phyloP scores from a whole-genome alignment of 768 basidiomycete genomes.

The Trametes elegans region DNA sequence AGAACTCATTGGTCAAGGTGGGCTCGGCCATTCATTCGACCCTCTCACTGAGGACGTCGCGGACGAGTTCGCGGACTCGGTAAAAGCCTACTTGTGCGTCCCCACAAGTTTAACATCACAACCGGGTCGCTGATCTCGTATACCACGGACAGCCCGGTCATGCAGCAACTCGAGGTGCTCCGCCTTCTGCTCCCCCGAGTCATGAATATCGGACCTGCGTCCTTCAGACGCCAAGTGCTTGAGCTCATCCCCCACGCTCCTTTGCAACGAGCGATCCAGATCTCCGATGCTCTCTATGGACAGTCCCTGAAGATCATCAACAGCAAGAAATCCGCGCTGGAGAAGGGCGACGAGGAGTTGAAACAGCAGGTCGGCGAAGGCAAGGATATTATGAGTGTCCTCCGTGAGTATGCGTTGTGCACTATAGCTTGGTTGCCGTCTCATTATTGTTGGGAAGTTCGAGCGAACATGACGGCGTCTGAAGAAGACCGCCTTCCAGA shows the following conservation, averaged over 20 bases:
- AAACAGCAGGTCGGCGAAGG: conserved; percentile 23
- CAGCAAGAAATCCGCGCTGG: conserved; percentile 16
- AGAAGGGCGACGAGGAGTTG: conserved; percentile 16
- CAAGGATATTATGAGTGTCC: conserved; percentile 29
- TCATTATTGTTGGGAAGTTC: conserved; percentile 6
- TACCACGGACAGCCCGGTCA: background rate
- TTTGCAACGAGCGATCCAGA: background rate
- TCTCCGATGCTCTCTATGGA: conserved; percentile 1
- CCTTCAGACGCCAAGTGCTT: too few species aligned
- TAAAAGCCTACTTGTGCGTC: conserved; percentile 21
- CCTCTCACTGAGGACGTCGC: conserved; percentile 5
- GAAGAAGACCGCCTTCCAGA: conserved; percentile 24
- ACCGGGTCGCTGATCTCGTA: background rate
- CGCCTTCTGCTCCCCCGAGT: background rate
- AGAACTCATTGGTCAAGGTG: conserved; percentile 20
- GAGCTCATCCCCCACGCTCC: too few species aligned
- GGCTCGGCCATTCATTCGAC: conserved; percentile 22
- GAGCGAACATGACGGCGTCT: conserved; percentile 18
- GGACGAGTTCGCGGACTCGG: conserved; percentile 13
- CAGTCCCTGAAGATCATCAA: conserved; percentile 29
- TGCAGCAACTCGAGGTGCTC: background rate
- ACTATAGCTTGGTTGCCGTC: background rate
- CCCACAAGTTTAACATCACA: background rate
- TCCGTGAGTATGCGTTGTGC: conserved; percentile 22
- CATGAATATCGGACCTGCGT: background rate